Evolutionary conservation across 2,329 filamentous ascomycete genomes (phyloP).

Genomic region (Lecanosticta acicola): DNA sequence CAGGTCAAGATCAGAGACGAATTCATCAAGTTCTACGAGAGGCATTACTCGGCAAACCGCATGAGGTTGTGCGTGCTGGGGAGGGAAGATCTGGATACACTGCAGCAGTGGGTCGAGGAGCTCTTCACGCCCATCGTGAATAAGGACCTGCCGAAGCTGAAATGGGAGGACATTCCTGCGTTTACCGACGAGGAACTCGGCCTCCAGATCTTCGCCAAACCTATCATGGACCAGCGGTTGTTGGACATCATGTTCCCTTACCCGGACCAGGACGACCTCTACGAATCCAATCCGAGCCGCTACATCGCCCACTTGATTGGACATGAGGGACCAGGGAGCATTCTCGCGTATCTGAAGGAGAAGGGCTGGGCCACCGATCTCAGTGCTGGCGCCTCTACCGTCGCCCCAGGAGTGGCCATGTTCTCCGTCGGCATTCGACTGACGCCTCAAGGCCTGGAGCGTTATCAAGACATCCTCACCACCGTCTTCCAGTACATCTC

Average conservation of each 20-base stretch:
- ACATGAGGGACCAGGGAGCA: conserved; percentile 87
- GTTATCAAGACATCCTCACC: conserved; percentile 77
- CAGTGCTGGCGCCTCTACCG: conserved; percentile 66
- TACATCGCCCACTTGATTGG: conserved; percentile 88
- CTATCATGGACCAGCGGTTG: conserved; percentile 79
- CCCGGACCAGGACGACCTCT: conserved; percentile 74
- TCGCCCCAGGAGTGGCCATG: conserved; percentile 75
- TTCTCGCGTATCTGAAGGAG: conserved; percentile 81
- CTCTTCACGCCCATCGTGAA: conserved; percentile 77
- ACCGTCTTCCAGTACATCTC: conserved; percentile 87
- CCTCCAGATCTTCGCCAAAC: conserved; percentile 79
- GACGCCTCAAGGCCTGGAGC: conserved; percentile 76
- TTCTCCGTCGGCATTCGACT: conserved; percentile 75
- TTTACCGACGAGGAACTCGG: conserved; percentile 56
- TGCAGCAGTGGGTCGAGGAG: conserved; percentile 78
- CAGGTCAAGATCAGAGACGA: conserved; percentile 82
- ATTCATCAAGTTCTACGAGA: conserved; percentile 86
- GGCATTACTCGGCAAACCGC: conserved; percentile 84
- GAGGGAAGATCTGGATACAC: conserved; percentile 70
- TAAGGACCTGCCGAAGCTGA: conserved; percentile 65
- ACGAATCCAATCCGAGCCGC: conserved; percentile 72
- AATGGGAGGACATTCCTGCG: conserved; percentile 60
- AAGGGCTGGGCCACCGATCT: conserved; percentile 86
- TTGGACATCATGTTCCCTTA: conserved; percentile 79
- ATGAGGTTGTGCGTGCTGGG: conserved; percentile 91